These are phyloP conservation scores for Diaporthe caulivora DNA, from an alignment of 2,329 filamentous ascomycete genomes.

Conservation along the genomic window DNA sequence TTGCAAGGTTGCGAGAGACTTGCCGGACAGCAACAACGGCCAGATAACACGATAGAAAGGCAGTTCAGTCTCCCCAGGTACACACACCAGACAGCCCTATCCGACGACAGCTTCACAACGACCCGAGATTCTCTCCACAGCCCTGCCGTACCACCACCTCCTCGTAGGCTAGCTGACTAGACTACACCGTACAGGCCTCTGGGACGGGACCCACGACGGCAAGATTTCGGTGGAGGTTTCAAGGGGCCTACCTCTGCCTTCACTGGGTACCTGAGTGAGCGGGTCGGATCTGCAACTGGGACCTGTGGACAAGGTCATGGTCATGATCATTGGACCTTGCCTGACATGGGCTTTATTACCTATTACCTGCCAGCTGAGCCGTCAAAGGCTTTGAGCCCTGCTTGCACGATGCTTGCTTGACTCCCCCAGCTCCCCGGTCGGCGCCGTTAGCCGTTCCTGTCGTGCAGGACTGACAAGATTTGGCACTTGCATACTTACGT, in stretches of 20 bases:
- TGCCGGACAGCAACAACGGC: not conserved
- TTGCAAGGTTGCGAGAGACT: conserved; percentile 2
- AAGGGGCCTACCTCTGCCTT: conserved; percentile 36
- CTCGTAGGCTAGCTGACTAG: not conserved
- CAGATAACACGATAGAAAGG: not conserved
- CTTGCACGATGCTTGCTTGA: not conserved
- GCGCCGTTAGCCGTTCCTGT: conserved; percentile 12
- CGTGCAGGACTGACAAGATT: not conserved
- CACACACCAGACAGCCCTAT: not conserved
- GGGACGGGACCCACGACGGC: conserved; percentile 35
- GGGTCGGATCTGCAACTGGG: conserved; percentile 32
- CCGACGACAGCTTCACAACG: conserved; percentile 1
- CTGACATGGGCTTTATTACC: conserved; percentile 11
- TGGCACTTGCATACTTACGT: not conserved
- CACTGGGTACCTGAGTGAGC: conserved; percentile 27
- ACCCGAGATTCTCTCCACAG: not conserved
- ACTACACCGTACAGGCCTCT: not conserved
- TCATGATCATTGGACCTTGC: conserved; percentile 4
- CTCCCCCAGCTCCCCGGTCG: too few relatives aligned
- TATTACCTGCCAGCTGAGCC: conserved; percentile 22
- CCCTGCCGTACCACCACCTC: conserved; percentile 7
- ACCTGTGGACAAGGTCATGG: conserved; percentile 7
- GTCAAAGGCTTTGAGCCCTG: conserved; percentile 8
- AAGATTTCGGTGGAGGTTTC: conserved; percentile 40
- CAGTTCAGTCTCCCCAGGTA: too few relatives aligned